These are phyloP conservation scores for Penicillium canescens DNA, from an alignment of 495 filamentous ascomycete genomes.

Conservation along the genomic window DNA sequence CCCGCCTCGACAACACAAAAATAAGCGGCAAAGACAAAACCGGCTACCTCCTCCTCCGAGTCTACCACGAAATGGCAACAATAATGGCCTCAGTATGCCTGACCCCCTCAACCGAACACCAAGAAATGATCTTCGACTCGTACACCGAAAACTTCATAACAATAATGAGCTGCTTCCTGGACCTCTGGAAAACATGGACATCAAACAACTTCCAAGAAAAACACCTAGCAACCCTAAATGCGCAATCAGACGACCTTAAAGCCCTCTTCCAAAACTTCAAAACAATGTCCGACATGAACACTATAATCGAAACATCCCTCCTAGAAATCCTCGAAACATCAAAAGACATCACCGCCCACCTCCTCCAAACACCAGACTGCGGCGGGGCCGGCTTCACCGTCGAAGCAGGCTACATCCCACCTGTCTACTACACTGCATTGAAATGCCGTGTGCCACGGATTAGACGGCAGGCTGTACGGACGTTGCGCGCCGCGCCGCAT, in stretches of 20 bases:
- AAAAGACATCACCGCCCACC: background rate
- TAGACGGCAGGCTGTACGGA: constrained; percentile 41
- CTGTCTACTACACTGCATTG: constrained; percentile 53
- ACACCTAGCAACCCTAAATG: background rate
- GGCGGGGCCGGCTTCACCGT: constrained; percentile 32
- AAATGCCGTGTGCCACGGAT: constrained; percentile 55
- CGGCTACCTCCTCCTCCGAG: constrained; percentile 33
- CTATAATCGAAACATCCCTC: background rate
- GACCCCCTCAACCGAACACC: constrained; percentile 1
- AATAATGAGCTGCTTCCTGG: constrained; percentile 31
- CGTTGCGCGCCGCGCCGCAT: constrained; percentile 39
- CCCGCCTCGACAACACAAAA: constrained; percentile 1
- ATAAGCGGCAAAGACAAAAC: constrained; percentile 8
- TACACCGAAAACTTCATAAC: constrained; percentile 38
- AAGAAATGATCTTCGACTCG: constrained; percentile 44
- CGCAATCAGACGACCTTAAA: background rate
- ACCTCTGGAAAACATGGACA: constrained; percentile 28
- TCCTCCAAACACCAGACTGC: constrained; percentile 6
- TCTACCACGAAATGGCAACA: constrained; percentile 47
- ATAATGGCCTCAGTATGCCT: constrained; percentile 48
- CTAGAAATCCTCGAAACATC: constrained; percentile 8
- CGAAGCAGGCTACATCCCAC: constrained; percentile 52
- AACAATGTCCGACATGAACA: background rate
- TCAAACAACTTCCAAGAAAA: background rate
- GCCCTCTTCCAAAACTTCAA: background rate